phyloP scores from a whole-genome alignment of 176 grass and related monocot genomes.

The Triticum turgidum region DNA sequence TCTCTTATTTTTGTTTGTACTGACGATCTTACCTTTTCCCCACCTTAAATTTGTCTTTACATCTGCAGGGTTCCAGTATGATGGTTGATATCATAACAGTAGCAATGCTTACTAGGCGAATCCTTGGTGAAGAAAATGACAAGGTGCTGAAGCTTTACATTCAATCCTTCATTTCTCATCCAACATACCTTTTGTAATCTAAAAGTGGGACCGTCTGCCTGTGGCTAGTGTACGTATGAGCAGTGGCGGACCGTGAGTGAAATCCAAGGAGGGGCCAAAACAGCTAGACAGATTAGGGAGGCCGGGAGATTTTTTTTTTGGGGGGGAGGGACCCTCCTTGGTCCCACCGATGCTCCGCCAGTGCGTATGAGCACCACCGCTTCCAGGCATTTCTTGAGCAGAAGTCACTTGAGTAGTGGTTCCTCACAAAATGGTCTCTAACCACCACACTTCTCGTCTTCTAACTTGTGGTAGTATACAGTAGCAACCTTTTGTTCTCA shows the following conservation, averaged over 20 bases:
- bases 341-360: too few species aligned
- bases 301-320: too few species aligned
- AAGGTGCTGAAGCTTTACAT: constrained; percentile 42
- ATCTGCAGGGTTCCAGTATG: constrained; percentile 63
- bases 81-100: constrained; percentile 85
- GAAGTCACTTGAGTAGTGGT: background rate
- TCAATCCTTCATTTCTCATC: constrained; percentile 25
- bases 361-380: background rate
- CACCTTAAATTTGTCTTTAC: constrained; percentile 9
- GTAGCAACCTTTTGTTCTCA: constrained; percentile 18
- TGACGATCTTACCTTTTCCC: background rate
- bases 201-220: background rate
- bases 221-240: background rate
- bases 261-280: too few species aligned
- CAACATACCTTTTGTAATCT: background rate
- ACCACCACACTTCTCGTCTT: background rate
- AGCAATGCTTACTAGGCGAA: constrained; percentile 71
- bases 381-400: constrained; percentile 4
- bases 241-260: too few species aligned
- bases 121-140: constrained; percentile 93
- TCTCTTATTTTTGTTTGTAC: constrained; percentile 11
- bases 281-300: too few species aligned
- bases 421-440: constrained; percentile 13
- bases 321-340: too few species aligned
- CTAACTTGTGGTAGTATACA: constrained; percentile 21